These are phyloP conservation scores for Mortierella alpina DNA, from an alignment of 192 early-diverging fungal species.

Conservation along the genomic window DNA sequence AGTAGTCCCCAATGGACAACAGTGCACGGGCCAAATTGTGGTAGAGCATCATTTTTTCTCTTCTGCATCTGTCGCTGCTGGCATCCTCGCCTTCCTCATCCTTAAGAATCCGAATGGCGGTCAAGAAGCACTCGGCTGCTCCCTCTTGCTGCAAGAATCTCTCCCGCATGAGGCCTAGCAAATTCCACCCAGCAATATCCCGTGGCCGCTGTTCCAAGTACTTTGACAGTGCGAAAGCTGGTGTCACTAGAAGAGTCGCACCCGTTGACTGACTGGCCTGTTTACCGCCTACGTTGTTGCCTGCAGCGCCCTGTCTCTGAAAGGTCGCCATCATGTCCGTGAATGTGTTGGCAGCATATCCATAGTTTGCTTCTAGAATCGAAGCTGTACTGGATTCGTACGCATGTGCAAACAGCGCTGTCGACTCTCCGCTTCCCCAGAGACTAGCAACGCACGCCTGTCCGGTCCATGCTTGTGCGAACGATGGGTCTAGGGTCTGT, in stretches of 20 bases:
- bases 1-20: conserved; percentile 71
- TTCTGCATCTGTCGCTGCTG: background rate
- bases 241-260: conserved; percentile 54
- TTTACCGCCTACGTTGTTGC: conserved; percentile 17
- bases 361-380: conserved; percentile 73
- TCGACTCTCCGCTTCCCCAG: conserved; percentile 63
- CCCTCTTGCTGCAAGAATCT: conserved; percentile 72
- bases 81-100: conserved; percentile 23
- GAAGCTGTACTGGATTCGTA: conserved; percentile 73
- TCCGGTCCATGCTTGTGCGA: conserved; percentile 83
- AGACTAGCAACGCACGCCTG: conserved; percentile 81
- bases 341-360: conserved; percentile 62
- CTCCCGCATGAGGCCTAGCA: conserved; percentile 84
- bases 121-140: conserved; percentile 74
- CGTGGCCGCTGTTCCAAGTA: conserved; percentile 66
- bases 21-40: conserved; percentile 77
- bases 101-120: conserved; percentile 18
- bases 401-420: conserved; percentile 82
- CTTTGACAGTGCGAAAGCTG: conserved; percentile 74
- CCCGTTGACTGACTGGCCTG: conserved; percentile 10
- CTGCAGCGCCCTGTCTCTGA: conserved; percentile 24
- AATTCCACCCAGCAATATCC: conserved; percentile 70
- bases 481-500: conserved; percentile 84
- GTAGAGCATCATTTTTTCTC: conserved; percentile 60
- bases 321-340: conserved; percentile 33